Conservation (phyloP, 352 stramenopile species). For the Globisporangium rhizosaccharum region DNA sequence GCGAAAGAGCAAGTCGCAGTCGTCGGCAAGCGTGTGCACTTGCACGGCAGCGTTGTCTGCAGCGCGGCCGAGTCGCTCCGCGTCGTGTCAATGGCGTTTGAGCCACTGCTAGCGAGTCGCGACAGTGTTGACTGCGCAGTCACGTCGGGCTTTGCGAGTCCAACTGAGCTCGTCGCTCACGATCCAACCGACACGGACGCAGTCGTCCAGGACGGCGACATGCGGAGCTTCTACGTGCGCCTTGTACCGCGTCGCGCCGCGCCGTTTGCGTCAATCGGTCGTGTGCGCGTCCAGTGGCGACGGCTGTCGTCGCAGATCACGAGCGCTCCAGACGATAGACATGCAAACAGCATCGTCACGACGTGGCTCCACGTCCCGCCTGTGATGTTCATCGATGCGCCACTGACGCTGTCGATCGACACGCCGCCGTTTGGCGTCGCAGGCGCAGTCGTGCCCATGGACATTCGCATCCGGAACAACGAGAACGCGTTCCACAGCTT, state of each 20-base stretch:
- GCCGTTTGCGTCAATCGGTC: constrained; percentile 46
- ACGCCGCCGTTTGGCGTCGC: constrained; percentile 74
- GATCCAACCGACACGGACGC: constrained; percentile 13
- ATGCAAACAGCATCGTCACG: constrained; percentile 50
- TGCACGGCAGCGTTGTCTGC: constrained; percentile 51
- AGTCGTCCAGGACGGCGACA: constrained; percentile 53
- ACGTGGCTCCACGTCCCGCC: constrained; percentile 59
- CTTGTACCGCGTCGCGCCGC: constrained; percentile 39
- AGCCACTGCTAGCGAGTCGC: constrained; percentile 22
- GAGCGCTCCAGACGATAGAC: constrained; percentile 17
- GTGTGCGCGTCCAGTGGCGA: constrained; percentile 55
- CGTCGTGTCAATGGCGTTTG: constrained; percentile 52
- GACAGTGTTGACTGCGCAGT: constrained; percentile 25
- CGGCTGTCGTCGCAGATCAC: constrained; percentile 49
- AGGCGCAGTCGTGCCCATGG: constrained; percentile 45
- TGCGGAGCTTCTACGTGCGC: constrained; percentile 53
- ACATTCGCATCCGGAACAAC: constrained; percentile 69
- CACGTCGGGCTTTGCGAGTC: constrained; percentile 37
- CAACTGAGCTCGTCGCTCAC: constrained; percentile 3
- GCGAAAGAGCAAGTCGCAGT: constrained; percentile 46
- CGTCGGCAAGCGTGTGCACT: constrained; percentile 58
- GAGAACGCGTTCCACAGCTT: constrained; percentile 64
- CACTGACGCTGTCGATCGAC: constrained; percentile 56
- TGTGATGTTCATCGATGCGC: constrained; percentile 62
- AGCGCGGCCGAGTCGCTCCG: constrained; percentile 43